These are phyloP conservation scores for Bremia lactucae DNA, from an alignment of 352 stramenopile genomes.

Conservation along the genomic window DNA sequence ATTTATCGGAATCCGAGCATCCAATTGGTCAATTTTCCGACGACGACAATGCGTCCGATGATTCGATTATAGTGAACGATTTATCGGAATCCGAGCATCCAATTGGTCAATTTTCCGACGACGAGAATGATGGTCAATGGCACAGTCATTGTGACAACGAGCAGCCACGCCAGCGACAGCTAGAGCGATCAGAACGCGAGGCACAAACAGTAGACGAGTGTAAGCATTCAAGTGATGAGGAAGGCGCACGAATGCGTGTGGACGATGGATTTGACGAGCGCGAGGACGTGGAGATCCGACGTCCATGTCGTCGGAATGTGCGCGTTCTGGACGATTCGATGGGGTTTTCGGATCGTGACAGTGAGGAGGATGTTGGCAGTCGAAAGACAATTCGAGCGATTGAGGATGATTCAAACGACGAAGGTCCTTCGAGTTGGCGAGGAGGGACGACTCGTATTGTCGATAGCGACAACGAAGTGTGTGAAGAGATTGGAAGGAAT, in stretches of 20 bases:
- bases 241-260: conserved; percentile 1
- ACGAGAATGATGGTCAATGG: conserved; percentile 19
- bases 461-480: conserved; percentile 28
- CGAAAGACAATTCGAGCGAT: no score
- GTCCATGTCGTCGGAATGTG: conserved; percentile 8
- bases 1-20: conserved; percentile 17
- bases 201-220: conserved; percentile 11
- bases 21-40: conserved; percentile 18
- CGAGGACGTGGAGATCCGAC: conserved; percentile 5
- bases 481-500: no score
- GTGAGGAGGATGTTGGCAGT: no score
- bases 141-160: conserved; percentile 28
- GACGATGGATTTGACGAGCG: conserved; percentile 14
- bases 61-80: conserved; percentile 67
- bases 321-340: conserved; percentile 15
- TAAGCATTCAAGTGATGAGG: conserved; percentile 9
- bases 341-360: conserved; percentile 17
- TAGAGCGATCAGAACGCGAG: conserved; percentile 9
- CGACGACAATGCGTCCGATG: conserved; percentile 34
- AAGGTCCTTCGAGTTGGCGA: no score
- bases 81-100: conserved; percentile 12
- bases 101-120: conserved; percentile 21
- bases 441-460: conserved; percentile 28
- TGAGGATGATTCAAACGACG: no score
- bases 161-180: conserved; percentile 11